Evolutionary conservation across 2,329 filamentous ascomycete genomes (phyloP).

Genomic region (Clonostachys chloroleuca): DNA sequence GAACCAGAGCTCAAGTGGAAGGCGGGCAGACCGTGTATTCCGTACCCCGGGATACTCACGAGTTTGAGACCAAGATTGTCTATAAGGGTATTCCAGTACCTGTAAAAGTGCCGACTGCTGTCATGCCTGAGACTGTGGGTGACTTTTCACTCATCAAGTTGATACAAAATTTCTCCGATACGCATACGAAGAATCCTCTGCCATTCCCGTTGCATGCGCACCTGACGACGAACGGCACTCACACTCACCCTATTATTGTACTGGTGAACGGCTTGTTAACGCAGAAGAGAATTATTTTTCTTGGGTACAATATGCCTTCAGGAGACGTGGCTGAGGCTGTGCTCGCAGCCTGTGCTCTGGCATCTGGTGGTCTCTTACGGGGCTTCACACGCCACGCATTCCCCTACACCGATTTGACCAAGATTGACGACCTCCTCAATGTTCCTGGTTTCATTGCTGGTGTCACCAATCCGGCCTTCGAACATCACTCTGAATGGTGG

Average conservation of each 20-base stretch:
- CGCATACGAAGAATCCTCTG: constrained; percentile 78
- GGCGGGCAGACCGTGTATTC: constrained; percentile 57
- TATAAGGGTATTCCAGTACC: constrained; percentile 97
- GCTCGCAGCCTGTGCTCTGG: constrained; percentile 89
- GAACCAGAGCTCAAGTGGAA: constrained; percentile 59
- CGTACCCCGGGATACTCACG: constrained; percentile 90
- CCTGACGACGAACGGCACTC: constrained; percentile 84
- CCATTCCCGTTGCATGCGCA: constrained; percentile 86
- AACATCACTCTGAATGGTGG: constrained; percentile 96
- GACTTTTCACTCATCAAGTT: constrained; percentile 98
- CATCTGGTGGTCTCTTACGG: constrained; percentile 84
- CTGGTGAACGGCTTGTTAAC: constrained; percentile 92
- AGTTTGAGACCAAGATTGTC: constrained; percentile 91
- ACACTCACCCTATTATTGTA: constrained; percentile 91
- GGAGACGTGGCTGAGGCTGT: constrained; percentile 98
- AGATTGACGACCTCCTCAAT: constrained; percentile 92
- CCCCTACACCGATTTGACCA: constrained; percentile 95
- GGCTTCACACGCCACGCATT: constrained; percentile 97
- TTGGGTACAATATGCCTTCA: constrained; percentile 92
- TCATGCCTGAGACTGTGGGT: constrained; percentile 92
- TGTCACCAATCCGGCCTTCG: constrained; percentile 95
- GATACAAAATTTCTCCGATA: constrained; percentile 86
- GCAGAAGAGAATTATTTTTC: constrained; percentile 92
- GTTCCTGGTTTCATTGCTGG: constrained; percentile 97
- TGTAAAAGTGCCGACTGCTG: constrained; percentile 90